Base-by-base conservation (phyloP, 2,329 filamentous ascomycete genomes). In the Phaeosphaeria sp. region DNA sequence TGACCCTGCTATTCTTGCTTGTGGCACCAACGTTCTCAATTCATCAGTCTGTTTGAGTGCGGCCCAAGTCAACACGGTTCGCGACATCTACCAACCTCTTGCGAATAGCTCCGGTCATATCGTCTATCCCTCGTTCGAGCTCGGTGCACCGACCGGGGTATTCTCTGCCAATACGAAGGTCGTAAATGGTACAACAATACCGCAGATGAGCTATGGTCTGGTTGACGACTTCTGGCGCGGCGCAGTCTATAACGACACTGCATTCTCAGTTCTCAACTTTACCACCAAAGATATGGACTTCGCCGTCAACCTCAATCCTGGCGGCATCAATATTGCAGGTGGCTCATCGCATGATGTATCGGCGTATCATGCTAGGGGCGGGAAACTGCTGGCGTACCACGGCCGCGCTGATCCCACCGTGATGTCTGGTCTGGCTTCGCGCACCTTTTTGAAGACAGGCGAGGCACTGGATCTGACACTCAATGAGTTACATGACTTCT, bases 401-500 rank as follows among this genome's bases (percentile, higher is more conserved):
- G 66, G 60, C 21, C 57, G 56, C 11, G 23, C 52, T 20, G 66
- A 68, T 50, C 44, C 30, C 5, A 73, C 79, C 36, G 75, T 81
- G 15, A 68, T 74, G 2, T 27, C 64, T 27, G 77, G 74, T 0
- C 78, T 71, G 78, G 81, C 39, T 82, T 80, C 7, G 77, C 82
- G 42, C 81, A 82, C 68, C 85, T 80, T 82, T 81, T 66, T 72
- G 74, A 73, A 77, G 27, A 78, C 83, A 1, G 54, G 68, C 7
- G 56, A 56, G 23, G 43, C 54, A 17, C 48, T 58, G 2, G 46
- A 58, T 13, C 59, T 72, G 0, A 51, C 65, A 1, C 39, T 62
- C 1, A 50, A 55, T 0, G 61, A 73, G 52, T 62, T 81, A 22
- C 77, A 81, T 54, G 64, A 68, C 1, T 81, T 79, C 58, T 78